Percentiles rank a stretch among this genome's conserved stretches.
Evolutionary conservation across 148 eudicot genomes (phyloP).

Genomic region (Persicaria maculosa): DNA sequence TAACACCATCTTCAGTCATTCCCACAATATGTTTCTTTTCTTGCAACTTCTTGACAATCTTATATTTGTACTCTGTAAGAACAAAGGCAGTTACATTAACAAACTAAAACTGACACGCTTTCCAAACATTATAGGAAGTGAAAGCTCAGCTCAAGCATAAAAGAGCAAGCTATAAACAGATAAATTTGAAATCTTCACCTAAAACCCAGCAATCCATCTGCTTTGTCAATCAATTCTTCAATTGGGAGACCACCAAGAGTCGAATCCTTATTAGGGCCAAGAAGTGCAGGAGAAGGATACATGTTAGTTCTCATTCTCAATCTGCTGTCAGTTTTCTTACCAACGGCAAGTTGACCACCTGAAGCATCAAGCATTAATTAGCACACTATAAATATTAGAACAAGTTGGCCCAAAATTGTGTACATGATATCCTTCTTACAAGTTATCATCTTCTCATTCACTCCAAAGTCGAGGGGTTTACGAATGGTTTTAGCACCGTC

Average conservation of each 20-base stretch:
- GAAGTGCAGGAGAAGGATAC: constrained; percentile 87
- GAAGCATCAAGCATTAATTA: not conserved
- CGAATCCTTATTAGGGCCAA: constrained; percentile 65
- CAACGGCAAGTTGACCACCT: constrained; percentile 96
- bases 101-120: not conserved
- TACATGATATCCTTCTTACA: constrained; percentile 24
- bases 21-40: constrained; percentile 97
- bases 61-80: constrained; percentile 80
- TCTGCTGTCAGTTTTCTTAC: constrained; percentile 87
- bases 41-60: constrained; percentile 93
- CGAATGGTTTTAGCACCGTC: constrained; percentile 93
- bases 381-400: not conserved
- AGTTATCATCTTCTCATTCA: constrained; percentile 93
- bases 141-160: not conserved
- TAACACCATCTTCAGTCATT: constrained; percentile 98
- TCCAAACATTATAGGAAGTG: not conserved
- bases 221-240: constrained; percentile 86
- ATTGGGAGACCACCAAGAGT: constrained; percentile 62
- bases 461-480: constrained; percentile 85
- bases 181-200: constrained; percentile 28
- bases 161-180: not conserved
- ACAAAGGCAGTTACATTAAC: not conserved
- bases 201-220: constrained; percentile 96
- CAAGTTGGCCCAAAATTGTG: not conserved
- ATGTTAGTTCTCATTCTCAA: constrained; percentile 96